A percentile compares a stretch with the other conserved stretches of the same genome.
Conservation (phyloP, 257 asterid genomes). For the Ocimum tenuiflorum region DNA sequence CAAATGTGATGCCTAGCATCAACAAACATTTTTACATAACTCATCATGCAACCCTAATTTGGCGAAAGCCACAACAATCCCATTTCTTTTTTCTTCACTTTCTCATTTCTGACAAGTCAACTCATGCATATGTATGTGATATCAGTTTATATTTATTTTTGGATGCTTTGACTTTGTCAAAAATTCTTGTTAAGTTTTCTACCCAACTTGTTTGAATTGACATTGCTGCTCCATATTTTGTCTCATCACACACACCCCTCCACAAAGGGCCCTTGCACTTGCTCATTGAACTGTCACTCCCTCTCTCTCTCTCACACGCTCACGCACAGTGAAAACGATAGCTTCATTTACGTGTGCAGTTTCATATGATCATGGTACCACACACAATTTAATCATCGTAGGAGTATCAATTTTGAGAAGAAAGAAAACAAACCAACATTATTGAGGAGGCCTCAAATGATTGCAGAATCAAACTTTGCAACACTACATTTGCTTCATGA, state of each 20-base stretch:
- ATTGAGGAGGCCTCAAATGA: neutral
- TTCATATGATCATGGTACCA: neutral
- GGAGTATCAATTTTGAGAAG: neutral
- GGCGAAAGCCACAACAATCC: neutral
- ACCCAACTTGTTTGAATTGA: constrained; percentile 11
- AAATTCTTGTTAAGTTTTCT: neutral
- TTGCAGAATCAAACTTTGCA: neutral
- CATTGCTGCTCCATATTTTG: constrained; percentile 5
- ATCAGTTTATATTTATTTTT: neutral
- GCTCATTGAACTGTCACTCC: neutral
- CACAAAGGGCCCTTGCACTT: neutral
- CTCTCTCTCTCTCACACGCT: neutral
- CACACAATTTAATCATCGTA: neutral
- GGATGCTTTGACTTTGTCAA: constrained; percentile 17
- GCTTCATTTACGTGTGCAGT: neutral
- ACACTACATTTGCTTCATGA: constrained; percentile 9
- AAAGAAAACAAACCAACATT: neutral
- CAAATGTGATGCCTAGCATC: neutral
- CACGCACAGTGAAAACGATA: neutral
- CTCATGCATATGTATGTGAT: neutral
- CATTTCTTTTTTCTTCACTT: neutral
- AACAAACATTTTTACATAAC: constrained; percentile 9
- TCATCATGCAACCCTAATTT: constrained; percentile 4
- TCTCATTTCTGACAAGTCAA: constrained; percentile 23
- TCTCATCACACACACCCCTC: neutral